Conservation (phyloP, 192 early-diverging fungal species). For the Dissophora globulifera region DNA sequence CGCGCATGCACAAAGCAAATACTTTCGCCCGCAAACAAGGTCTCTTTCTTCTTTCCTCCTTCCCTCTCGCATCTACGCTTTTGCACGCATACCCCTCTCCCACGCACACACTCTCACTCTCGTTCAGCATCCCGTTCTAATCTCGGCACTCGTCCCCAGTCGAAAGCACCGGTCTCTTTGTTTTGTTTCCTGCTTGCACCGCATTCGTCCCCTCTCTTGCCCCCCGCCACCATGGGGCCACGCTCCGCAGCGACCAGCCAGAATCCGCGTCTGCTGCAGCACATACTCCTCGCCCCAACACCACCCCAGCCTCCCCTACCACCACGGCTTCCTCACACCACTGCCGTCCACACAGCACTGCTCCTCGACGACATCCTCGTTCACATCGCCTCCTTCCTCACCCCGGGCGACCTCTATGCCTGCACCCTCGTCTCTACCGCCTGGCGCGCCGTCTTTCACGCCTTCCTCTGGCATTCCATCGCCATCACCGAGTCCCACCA, state of each 20-base stretch:
- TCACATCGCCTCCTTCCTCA: conserved; percentile 11
- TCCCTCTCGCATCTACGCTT: not conserved
- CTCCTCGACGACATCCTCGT: conserved; percentile 13
- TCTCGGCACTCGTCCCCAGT: no score
- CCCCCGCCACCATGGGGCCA: no score
- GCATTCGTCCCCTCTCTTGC: no score
- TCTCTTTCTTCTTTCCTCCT: conserved; percentile 1
- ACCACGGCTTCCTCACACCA: no score
- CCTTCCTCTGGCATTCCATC: conserved; percentile 8
- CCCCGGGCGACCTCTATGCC: not conserved
- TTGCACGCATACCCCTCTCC: not conserved
- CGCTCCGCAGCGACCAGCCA: no score
- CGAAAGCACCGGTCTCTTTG: no score
- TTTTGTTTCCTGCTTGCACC: no score
- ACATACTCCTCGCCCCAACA: no score
- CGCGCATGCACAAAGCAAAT: no score
- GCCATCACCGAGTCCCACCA: conserved; percentile 17
- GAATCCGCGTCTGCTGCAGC: no score
- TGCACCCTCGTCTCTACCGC: conserved; percentile 14
- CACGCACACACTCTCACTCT: not conserved
- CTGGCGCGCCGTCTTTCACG: conserved; percentile 9
- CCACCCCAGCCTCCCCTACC: no score
- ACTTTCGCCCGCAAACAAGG: not conserved
- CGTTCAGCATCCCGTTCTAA: not conserved
- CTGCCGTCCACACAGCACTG: not conserved